These are phyloP conservation scores for Solanum corneliomulleri DNA, from an alignment of 257 asterid genomes.

Conservation along the genomic window DNA sequence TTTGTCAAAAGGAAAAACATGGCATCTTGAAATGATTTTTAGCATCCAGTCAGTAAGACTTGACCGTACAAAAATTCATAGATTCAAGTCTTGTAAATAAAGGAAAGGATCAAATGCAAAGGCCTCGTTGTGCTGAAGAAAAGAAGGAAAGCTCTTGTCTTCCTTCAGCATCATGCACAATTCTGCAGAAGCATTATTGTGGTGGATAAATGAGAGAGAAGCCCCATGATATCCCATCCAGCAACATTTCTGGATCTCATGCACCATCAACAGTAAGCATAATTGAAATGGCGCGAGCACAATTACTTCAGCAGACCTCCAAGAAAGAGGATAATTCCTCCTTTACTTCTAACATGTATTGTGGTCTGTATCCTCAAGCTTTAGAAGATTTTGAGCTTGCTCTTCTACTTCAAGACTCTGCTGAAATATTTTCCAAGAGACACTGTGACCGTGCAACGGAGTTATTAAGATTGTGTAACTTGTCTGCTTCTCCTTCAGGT, in stretches of 20 bases:
- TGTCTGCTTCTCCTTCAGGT: constrained; percentile 7
- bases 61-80: neutral
- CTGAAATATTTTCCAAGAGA: constrained; percentile 3
- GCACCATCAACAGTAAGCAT: constrained; percentile 7
- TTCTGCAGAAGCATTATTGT: constrained; percentile 1
- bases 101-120: neutral
- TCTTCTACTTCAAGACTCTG: constrained; percentile 15
- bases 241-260: neutral
- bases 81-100: neutral
- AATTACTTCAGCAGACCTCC: neutral
- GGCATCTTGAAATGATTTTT: neutral
- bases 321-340: neutral
- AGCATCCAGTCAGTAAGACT: neutral
- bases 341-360: neutral
- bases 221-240: neutral
- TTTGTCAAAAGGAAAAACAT: neutral
- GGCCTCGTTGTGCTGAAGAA: neutral
- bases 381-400: constrained; percentile 14
- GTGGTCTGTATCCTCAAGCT: neutral
- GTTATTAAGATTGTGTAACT: constrained; percentile 7
- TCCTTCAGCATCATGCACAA: constrained; percentile 2
- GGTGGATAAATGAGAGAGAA: neutral
- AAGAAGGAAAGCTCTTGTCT: neutral
- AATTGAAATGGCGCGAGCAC: constrained; percentile 13
- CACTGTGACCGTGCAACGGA: constrained; percentile 16